Base-by-base conservation (phyloP, 306 rosid genomes). In the Glycine latifolia region DNA sequence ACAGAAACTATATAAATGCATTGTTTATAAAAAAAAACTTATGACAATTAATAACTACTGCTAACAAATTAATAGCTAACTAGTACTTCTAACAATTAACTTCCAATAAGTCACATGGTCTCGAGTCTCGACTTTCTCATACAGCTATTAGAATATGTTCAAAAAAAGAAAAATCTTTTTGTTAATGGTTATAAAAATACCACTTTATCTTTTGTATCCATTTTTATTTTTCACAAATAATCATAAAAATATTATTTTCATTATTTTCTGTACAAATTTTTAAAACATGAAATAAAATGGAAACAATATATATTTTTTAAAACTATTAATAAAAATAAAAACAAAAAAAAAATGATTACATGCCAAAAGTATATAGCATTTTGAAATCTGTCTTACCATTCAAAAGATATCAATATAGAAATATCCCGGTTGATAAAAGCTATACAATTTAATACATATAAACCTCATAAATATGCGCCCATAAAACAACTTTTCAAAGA, bases 371-470 rank as follows among this genome's bases (percentile, higher is more conserved):
- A 68, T 15, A 59, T 16, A 83, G 14, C 79, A 54, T 75, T 60
- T 77, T 16, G 59, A 73, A 63, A 50, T 78, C 82, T 58, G 87
- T 67, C n/a, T 26, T 35, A 67, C 79, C 83, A 61, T 78, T 55
- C 75, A 76, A 67, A 26, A 16, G 77, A 83, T 73, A 83, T 81
- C 63, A 67, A 73, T 59, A 72, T 37, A 86, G 84, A 85, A 53
- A 56, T 68, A 63, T 53, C 81, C 70, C 72, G 39, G 31, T 67
- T 53, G 79, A 71, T 67, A 77, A 53, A 37, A 85, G 78, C 90
- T 87, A 81, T 85, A 89, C 89, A 87, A 78, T 85, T 81, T 77
- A 85, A 15, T 53, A 79, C 66, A 81, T 75, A 79, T 50, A 15
- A 49, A 69, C 89, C 79, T 39, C 76, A 60, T 63, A 71, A 31